Evolutionary conservation across 1,139 yeast species (phyloP).

Genomic region (Scheffersomyces parashehatae): DNA sequence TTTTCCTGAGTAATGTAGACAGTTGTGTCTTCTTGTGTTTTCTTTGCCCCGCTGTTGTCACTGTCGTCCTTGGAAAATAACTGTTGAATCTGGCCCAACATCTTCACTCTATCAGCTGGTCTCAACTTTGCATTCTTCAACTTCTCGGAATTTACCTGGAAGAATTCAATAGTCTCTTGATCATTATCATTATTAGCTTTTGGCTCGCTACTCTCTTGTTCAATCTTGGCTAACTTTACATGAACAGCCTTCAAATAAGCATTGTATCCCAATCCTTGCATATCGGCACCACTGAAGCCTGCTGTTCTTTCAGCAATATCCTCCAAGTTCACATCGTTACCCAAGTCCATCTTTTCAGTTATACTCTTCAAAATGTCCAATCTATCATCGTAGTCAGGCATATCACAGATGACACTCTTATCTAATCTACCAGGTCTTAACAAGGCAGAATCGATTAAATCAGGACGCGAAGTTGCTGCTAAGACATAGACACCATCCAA

Average conservation of each 20-base stretch:
- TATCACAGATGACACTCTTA: slow-evolving; percentile 84
- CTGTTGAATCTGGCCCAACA: slow-evolving; percentile 50
- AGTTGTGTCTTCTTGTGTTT: slow-evolving; percentile 13
- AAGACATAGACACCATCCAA: slow-evolving; percentile 93
- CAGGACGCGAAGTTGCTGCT: slow-evolving; percentile 96
- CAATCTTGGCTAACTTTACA: slow-evolving; percentile 54
- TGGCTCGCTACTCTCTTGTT: slow-evolving; percentile 26
- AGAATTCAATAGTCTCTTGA: slow-evolving; percentile 29
- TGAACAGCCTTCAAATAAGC: slow-evolving; percentile 93
- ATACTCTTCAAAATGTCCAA: slow-evolving; percentile 70
- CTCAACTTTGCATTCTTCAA: slow-evolving; percentile 32
- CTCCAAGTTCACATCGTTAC: slow-evolving; percentile 51
- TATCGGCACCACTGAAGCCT: slow-evolving; percentile 93
- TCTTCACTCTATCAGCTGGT: slow-evolving; percentile 46
- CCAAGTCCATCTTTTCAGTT: slow-evolving; percentile 54
- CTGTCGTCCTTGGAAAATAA: slow-evolving; percentile 20
- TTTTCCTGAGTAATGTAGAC: slow-evolving; percentile 53
- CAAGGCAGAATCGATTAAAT: slow-evolving; percentile 90
- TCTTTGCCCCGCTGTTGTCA: slow-evolving; percentile 3
- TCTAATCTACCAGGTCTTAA: slow-evolving; percentile 95
- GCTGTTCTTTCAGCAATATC: slow-evolving; percentile 61
- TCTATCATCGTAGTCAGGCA: slow-evolving; percentile 75
- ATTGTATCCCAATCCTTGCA: slow-evolving; percentile 89
- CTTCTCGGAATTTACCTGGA: slow-evolving; percentile 35
- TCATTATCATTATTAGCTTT: slow-evolving; percentile 12